Conservation (phyloP, 2,329 filamentous ascomycete species). For the Escovopsis sp. region DNA sequence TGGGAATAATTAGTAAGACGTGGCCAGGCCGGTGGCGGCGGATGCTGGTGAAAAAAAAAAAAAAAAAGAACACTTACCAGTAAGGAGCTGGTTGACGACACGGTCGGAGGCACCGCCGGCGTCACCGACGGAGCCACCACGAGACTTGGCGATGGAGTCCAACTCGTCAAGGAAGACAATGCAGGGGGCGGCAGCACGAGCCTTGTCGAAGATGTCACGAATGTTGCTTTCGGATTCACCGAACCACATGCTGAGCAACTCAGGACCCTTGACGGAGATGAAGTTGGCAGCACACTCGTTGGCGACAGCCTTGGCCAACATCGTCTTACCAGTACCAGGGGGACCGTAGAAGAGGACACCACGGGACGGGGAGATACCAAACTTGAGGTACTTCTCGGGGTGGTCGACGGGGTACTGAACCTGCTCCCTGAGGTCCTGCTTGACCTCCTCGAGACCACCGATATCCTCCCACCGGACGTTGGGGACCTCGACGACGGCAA, state of each 20-base stretch:
- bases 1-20: slow-evolving; percentile 23
- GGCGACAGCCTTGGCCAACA: slow-evolving; percentile 97
- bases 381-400: slow-evolving; percentile 99
- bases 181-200: slow-evolving; percentile 90
- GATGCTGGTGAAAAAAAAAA: no score
- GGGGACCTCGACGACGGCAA: slow-evolving; percentile 96
- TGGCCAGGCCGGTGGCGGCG: no score
- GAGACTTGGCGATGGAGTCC: slow-evolving; percentile 98
- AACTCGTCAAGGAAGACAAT: slow-evolving; percentile 98
- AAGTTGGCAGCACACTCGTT: slow-evolving; percentile 99
- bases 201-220: slow-evolving; percentile 99
- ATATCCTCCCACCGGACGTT: slow-evolving; percentile 99
- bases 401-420: slow-evolving; percentile 99
- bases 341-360: slow-evolving; percentile 98
- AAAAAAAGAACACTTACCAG: slow-evolving; percentile 46
- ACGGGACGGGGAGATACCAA: slow-evolving; percentile 90
- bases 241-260: slow-evolving; percentile 99
- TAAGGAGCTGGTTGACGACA: slow-evolving; percentile 98
- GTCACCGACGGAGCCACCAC: slow-evolving; percentile 91
- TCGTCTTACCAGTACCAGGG: slow-evolving; percentile 98
- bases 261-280: slow-evolving; percentile 97
- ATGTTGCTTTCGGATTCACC: slow-evolving; percentile 99
- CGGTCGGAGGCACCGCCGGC: slow-evolving; percentile 96
- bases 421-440: slow-evolving; percentile 97
- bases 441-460: slow-evolving; percentile 94